phyloP scores from a whole-genome alignment of 305 asterid species.

The Solanum aculeatissimum region DNA sequence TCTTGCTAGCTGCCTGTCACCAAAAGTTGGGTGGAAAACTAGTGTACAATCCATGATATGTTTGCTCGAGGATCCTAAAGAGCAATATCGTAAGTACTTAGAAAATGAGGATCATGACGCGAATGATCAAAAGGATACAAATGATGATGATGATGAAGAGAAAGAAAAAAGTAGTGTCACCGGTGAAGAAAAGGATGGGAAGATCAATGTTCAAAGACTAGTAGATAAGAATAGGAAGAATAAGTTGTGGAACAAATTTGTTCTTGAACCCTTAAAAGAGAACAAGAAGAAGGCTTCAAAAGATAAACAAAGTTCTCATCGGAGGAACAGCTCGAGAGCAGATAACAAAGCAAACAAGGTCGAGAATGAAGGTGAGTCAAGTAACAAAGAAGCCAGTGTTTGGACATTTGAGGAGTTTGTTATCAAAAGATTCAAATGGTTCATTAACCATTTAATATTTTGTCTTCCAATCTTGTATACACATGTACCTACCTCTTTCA shows the following conservation, averaged over 20 bases:
- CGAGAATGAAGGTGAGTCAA: neutral
- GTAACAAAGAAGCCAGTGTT: neutral
- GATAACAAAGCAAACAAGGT: neutral
- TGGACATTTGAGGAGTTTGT: constrained; percentile 10
- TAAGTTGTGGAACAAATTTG: constrained; percentile 18
- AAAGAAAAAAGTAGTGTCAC: neutral
- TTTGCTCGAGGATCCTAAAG: constrained; percentile 38
- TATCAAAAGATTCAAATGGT: neutral
- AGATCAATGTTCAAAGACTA: neutral
- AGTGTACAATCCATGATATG: constrained; percentile 14
- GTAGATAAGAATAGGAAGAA: neutral
- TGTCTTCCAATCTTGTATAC: neutral
- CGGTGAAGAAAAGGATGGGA: neutral
- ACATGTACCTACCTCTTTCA: neutral
- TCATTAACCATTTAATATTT: neutral
- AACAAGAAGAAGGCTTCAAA: constrained; percentile 8
- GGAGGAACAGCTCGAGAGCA: constrained; percentile 1
- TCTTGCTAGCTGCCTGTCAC: constrained; percentile 20
- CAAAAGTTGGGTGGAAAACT: constrained; percentile 32
- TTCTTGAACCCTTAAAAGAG: constrained; percentile 17
- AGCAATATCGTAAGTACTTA: constrained; percentile 17
- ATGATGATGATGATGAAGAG: neutral
- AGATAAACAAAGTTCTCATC: neutral
- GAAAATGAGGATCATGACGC: neutral
- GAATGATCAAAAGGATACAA: neutral